Conservation (phyloP, 768 basidiomycete genomes). For the Coprinellus aureogranulatus region DNA sequence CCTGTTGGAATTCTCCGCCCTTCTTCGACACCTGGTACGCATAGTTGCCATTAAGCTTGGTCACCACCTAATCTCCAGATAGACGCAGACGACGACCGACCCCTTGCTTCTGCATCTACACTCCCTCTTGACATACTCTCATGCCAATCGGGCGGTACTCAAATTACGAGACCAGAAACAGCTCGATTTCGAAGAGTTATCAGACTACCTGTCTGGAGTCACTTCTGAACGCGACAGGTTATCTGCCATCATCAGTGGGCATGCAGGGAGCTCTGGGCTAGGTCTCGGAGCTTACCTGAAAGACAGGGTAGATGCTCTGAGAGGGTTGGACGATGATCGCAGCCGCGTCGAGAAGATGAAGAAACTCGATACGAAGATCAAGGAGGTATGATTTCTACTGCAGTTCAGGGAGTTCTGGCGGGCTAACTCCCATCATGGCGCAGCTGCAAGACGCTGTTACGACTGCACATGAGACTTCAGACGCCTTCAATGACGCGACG, state of each 20-base stretch:
- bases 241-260: conserved; percentile 85
- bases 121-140: conserved; percentile 89
- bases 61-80: conserved; percentile 4
- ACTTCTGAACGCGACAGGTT: conserved; percentile 91
- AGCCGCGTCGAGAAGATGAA: conserved; percentile 91
- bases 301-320: conserved; percentile 86
- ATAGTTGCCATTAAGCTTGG: neutral
- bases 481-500: conserved; percentile 95
- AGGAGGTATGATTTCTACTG: conserved; percentile 62
- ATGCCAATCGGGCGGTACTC: conserved; percentile 89
- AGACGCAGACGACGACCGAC: conserved; percentile 90
- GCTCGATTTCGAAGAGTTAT: conserved; percentile 95
- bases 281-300: conserved; percentile 88
- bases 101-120: conserved; percentile 89
- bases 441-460: conserved; percentile 96
- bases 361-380: conserved; percentile 91
- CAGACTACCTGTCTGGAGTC: conserved; percentile 90
- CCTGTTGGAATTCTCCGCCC: conserved; percentile 88
- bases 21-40: conserved; percentile 78
- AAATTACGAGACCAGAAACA: conserved; percentile 98
- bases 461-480: conserved; percentile 91
- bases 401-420: conserved; percentile 3
- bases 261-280: conserved; percentile 78
- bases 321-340: conserved; percentile 91
- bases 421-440: conserved; percentile 1